These are phyloP conservation scores for Alternaria atra DNA, from an alignment of 2,329 filamentous ascomycete genomes.

Conservation along the genomic window DNA sequence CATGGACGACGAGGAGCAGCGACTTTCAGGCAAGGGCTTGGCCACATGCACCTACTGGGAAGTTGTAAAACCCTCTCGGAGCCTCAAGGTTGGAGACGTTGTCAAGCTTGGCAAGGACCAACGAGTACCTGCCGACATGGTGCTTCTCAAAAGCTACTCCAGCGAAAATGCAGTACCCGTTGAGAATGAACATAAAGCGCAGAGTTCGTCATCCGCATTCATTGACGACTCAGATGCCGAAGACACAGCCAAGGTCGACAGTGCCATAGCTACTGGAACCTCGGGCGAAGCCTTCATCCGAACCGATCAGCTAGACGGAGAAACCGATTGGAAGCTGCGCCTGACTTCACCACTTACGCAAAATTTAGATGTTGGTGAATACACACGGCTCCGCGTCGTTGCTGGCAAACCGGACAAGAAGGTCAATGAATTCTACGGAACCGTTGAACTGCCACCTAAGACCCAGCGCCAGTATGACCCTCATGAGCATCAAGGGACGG, in stretches of 20 bases:
- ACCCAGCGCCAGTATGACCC: conserved; percentile 59
- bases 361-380: conserved; percentile 74
- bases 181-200: conserved; percentile 4
- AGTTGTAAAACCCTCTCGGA: conserved; percentile 80
- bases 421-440: conserved; percentile 95
- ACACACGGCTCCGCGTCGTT: conserved; percentile 72
- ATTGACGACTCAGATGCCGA: conserved; percentile 31
- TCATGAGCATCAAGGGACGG: conserved; percentile 38
- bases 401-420: conserved; percentile 92
- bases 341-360: conserved; percentile 88
- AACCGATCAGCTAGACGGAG: conserved; percentile 95
- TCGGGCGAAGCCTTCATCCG: conserved; percentile 93
- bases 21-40: conserved; percentile 43
- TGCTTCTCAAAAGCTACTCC: conserved; percentile 84
- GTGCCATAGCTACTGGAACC: conserved; percentile 42
- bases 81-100: conserved; percentile 95
- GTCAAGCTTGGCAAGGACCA: conserved; percentile 91
- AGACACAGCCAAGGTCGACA: conserved; percentile 26
- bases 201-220: conserved; percentile 23
- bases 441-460: conserved; percentile 74
- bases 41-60: conserved; percentile 67
- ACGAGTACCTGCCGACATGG: conserved; percentile 90
- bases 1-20: conserved; percentile 74
- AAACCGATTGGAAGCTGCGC: conserved; percentile 98
- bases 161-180: conserved; percentile 27